Evolutionary conservation across 805 yeast species (phyloP).

Genomic region (Saccharomyces kudriavzevii): DNA sequence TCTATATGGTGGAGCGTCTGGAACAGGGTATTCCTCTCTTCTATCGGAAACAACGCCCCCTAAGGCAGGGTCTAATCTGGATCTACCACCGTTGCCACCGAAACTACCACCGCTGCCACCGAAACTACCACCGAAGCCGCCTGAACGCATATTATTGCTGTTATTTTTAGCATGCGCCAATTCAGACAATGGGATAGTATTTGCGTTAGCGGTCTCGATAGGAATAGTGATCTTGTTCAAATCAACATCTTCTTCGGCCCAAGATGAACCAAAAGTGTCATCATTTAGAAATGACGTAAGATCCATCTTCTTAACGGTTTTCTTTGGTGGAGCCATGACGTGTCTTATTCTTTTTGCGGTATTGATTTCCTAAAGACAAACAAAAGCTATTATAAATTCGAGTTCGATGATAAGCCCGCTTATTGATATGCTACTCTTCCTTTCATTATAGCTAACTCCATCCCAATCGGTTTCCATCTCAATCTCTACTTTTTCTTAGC

Average conservation of each 20-base stretch:
- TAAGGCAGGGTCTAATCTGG: conserved; percentile 34
- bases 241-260: conserved; percentile 85
- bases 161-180: conserved; percentile 18
- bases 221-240: conserved; percentile 54
- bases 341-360: not conserved
- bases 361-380: not conserved
- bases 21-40: conserved; percentile 72
- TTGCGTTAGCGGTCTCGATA: conserved; percentile 26
- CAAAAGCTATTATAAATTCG: not conserved
- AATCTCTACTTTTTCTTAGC: not conserved
- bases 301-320: conserved; percentile 71
- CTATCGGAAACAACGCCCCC: conserved; percentile 33
- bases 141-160: not conserved
- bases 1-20: conserved; percentile 84
- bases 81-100: conserved; percentile 21
- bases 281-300: conserved; percentile 77
- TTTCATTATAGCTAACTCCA: not conserved
- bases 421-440: not conserved
- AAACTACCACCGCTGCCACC: conserved; percentile 17
- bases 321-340: conserved; percentile 53
- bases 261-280: conserved; percentile 60
- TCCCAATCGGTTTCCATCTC: not conserved
- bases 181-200: conserved; percentile 25
- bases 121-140: conserved; percentile 19
- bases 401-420: not conserved